Base-by-base conservation (phyloP, 177 flowering plant genomes). In the Vitis hybrid region DNA sequence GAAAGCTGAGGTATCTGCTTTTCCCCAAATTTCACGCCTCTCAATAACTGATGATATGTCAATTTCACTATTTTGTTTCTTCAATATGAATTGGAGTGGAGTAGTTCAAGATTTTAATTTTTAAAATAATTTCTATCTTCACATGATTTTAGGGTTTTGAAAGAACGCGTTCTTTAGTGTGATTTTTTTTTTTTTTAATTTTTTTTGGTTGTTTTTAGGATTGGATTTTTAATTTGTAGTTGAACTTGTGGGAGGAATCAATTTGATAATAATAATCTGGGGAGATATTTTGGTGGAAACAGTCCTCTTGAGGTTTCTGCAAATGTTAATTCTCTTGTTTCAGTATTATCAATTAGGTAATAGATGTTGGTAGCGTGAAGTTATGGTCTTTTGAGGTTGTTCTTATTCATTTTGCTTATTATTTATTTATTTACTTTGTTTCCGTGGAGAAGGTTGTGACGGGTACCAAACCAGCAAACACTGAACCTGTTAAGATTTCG, bases 401-500 rank as follows among this genome's bases (percentile, higher is more conserved):
- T 11, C 3, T 15, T 66, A 3, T 52, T 68, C 19, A 4, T 54
- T 67, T 76, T 52, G 18, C 68, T 70, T 50, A 26, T 64, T 51
- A 55, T 1, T 18, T n/a, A 70, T 48, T 60, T 32, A 17, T 62
- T 66, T 56, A 7, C 11, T 81, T 58, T 39, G 18, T 15, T 52
- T 39, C 4, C 21, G 13, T 67, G 17, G 75, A 75, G 76, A 84
- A 84, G 84, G 83, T 79, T 71, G 73, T 69, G 30, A 75, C 78
- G 72, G 57, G 80, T 17, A 65, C 34, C 58, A 81, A 84, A 65
- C 81, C 79, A 70, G 64, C 73, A 75, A 75, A 75, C 51, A 60
- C 80, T 3, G 94, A 91, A 68, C 89, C 97, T 7, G 97, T 95
- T 5, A 95, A 92, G 80, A 92, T 96, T 48, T 90, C 97, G 9